These are phyloP conservation scores for Heritiera fomes DNA, from an alignment of 345 rosid genomes.

Conservation along the genomic window DNA sequence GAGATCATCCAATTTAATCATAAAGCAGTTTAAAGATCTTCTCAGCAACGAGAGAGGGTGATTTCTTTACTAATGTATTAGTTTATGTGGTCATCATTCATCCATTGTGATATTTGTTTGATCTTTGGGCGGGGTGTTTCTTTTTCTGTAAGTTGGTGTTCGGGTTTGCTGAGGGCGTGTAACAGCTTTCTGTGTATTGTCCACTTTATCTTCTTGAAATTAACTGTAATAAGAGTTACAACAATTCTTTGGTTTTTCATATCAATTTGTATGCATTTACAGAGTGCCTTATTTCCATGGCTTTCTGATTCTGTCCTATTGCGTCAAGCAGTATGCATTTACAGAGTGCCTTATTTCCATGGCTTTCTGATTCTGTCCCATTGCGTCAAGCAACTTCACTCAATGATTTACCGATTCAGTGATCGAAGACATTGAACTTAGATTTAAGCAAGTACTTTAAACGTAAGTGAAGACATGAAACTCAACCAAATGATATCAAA, in stretches of 20 bases:
- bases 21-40: slow-evolving; percentile 8
- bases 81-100: slow-evolving; percentile 5
- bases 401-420: too few relatives aligned
- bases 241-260: slow-evolving; percentile 29
- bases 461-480: too few relatives aligned
- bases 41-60: slow-evolving; percentile 19
- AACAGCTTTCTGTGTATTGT: slow-evolving; percentile 19
- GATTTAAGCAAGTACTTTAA: too few relatives aligned
- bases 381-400: too few relatives aligned
- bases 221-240: background rate
- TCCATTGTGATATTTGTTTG: background rate
- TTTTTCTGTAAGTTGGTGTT: slow-evolving; percentile 18
- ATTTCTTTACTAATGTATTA: slow-evolving; percentile 11
- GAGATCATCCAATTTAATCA: background rate
- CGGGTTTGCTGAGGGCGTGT: slow-evolving; percentile 22
- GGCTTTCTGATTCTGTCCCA: background rate
- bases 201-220: background rate
- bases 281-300: background rate
- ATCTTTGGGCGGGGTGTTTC: slow-evolving; percentile 10
- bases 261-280: background rate
- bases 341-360: background rate
- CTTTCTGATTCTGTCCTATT: background rate
- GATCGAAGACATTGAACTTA: too few relatives aligned
- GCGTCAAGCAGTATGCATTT: background rate
- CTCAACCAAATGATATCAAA: too few relatives aligned